Evolutionary conservation across 192 early-diverging fungal genomes (phyloP).

Genomic region (Helicostylum pulchrum): DNA sequence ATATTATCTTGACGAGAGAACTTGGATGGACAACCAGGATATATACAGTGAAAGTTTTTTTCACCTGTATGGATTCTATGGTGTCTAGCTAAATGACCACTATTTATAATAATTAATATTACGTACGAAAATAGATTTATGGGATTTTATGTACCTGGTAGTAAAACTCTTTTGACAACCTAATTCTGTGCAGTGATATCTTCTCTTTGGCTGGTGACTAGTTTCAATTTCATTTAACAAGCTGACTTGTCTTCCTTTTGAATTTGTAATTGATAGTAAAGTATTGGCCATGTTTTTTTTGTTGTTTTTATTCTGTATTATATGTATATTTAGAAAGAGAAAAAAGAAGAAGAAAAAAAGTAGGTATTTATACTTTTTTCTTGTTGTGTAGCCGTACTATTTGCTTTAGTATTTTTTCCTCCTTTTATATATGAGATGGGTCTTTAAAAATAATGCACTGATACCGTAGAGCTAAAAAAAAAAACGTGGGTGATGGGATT

Average conservation of each 20-base stretch:
- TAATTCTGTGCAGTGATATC: conserved; percentile 60
- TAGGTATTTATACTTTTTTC: too few relatives aligned
- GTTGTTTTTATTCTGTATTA: too few relatives aligned
- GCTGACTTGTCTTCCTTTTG: conserved; percentile 31
- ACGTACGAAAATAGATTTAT: neutral
- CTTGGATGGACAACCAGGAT: conserved; percentile 64
- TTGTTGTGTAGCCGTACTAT: too few relatives aligned
- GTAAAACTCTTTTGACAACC: conserved; percentile 78
- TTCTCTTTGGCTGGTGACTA: conserved; percentile 30
- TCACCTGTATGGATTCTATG: conserved; percentile 80
- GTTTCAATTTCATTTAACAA: conserved; percentile 23
- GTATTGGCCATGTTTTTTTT: neutral
- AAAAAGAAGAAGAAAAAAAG: conserved; percentile 3
- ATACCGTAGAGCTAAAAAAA: too few relatives aligned
- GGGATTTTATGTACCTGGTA: conserved; percentile 50
- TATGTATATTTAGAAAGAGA: neutral
- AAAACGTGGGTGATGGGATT: too few relatives aligned
- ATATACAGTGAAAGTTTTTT: conserved; percentile 69
- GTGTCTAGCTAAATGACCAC: conserved; percentile 81
- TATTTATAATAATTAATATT: conserved; percentile 24
- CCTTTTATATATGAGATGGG: too few relatives aligned
- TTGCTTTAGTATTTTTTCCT: too few relatives aligned
- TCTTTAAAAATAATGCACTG: too few relatives aligned
- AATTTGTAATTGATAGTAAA: conserved; percentile 27
- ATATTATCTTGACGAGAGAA: conserved; percentile 85